Base-by-base conservation (phyloP, 2,329 filamentous ascomycete species). In the Aspergillus sp. region DNA sequence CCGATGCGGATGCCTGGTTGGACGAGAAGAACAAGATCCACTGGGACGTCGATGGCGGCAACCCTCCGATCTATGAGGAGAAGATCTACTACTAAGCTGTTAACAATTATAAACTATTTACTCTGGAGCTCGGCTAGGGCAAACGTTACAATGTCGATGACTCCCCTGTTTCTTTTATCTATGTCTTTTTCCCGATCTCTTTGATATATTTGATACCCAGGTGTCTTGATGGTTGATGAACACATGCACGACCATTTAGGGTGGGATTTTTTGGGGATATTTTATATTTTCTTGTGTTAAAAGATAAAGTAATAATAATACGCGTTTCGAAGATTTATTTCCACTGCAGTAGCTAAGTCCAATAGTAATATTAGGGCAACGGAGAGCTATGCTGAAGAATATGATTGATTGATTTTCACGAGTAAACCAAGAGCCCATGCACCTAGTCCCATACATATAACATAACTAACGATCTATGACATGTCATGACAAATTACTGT, bases 1-100 rank as follows among this genome's bases (percentile, higher is more conserved):
- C 89, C 0, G 91, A 96, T 64, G 89, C 91, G 64, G 89, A 87
- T 17, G 89, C 89, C 45, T 82, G 77, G 50, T 75, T 93, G 51
- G 82, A 89, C 66, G 88, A 89, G 65, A 89, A 91, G 77, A 87
- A 87, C 72, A 84, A 84, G 63, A 77, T 88, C 59, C 72, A 79
- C 22, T 87, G 85, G 83, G 79, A 86, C 68, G 68, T 77, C 11
- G 79, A 85, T 59, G 79, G 77, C 54, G 83, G 80, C 37, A 70
- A 79, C 58, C 83, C 86, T 47, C 86, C 86, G 4, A 82, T 87
- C 63, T 87, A 82, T 68, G 67, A 82, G 65, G 80, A 84, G 69
- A 84, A 83, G 75, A 66, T 82, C 53, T 76, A 79, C 66, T 84
- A 82, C 66, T 83, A 75, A 48, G 44, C 33, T 30, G 6, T 20